Percentiles rank a stretch among this genome's conserved stretches.
Conservation (phyloP, 345 rosid genomes). For the Noccaea bulbosa region DNA sequence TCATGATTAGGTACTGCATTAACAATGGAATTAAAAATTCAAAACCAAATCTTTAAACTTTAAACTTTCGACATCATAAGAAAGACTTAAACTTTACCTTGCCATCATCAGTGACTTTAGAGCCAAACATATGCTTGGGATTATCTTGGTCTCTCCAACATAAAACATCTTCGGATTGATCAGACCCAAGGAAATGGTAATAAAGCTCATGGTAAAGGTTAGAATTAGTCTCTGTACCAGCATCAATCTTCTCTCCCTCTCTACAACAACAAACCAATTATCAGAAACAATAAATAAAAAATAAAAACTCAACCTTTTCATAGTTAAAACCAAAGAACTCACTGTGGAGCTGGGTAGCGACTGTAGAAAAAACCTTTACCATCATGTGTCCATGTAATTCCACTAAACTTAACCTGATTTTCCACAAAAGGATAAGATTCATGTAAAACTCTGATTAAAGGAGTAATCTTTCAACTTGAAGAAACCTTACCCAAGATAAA, state of each 20-base stretch:
- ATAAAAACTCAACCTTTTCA: conserved; percentile 3
- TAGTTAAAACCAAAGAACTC: conserved; percentile 40
- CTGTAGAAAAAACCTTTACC: conserved; percentile 85
- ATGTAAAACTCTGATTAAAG: not conserved
- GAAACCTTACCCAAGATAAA: conserved; percentile 72
- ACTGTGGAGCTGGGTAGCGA: conserved; percentile 88
- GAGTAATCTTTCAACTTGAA: conserved; percentile 6
- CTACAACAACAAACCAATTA: conserved; percentile 47
- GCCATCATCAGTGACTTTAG: conserved; percentile 81
- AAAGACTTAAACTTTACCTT: conserved; percentile 50
- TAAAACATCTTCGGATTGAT: conserved; percentile 81
- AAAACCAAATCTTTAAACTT: not conserved
- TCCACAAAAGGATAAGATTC: not conserved
- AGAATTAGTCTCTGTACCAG: conserved; percentile 88
- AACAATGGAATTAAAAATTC: conserved; percentile 8
- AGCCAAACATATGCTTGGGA: conserved; percentile 65
- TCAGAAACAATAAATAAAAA: not conserved
- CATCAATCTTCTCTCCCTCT: conserved; percentile 79
- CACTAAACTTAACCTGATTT: conserved; percentile 72
- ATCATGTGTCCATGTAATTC: conserved; percentile 91
- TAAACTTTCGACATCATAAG: not conserved
- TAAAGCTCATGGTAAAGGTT: conserved; percentile 79
- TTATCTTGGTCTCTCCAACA: conserved; percentile 90
- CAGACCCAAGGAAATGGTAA: conserved; percentile 80
- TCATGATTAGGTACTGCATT: conserved; percentile 74